phyloP scores from a whole-genome alignment of 306 rosid species.

The Comarum palustre region DNA sequence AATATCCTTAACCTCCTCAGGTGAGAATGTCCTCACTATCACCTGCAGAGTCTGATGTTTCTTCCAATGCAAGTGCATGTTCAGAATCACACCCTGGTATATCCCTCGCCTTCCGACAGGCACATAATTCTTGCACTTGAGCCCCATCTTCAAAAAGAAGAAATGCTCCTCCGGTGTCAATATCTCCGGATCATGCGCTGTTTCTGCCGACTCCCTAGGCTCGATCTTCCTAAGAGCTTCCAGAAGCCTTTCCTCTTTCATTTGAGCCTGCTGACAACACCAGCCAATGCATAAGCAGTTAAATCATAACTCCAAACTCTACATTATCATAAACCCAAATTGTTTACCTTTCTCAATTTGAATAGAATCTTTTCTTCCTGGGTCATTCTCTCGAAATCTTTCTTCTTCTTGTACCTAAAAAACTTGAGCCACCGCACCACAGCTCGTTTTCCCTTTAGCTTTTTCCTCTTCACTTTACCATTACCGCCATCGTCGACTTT shows the following conservation, averaged over 20 bases:
- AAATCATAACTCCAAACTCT: not conserved
- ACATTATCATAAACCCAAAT: not conserved
- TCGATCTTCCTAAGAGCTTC: slow-evolving; percentile 79
- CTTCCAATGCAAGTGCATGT: slow-evolving; percentile 99
- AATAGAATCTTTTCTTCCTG: slow-evolving; percentile 62
- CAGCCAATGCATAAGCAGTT: slow-evolving; percentile 13
- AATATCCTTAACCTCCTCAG: slow-evolving; percentile 89
- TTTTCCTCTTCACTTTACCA: slow-evolving; percentile 51
- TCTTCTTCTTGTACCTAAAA: slow-evolving; percentile 82
- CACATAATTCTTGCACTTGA: slow-evolving; percentile 82
- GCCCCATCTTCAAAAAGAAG: slow-evolving; percentile 90
- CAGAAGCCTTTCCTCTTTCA: slow-evolving; percentile 65
- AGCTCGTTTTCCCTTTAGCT: slow-evolving; percentile 81
- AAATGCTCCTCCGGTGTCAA: slow-evolving; percentile 95
- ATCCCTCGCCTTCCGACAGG: slow-evolving; percentile 96
- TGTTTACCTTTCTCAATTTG: slow-evolving; percentile 61
- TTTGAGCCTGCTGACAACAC: slow-evolving; percentile 56
- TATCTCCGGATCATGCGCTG: slow-evolving; percentile 92
- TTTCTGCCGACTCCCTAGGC: slow-evolving; percentile 67
- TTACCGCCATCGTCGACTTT: slow-evolving; percentile 16
- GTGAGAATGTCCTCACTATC: slow-evolving; percentile 77
- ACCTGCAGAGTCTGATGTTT: slow-evolving; percentile 91
- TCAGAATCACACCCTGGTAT: slow-evolving; percentile 90
- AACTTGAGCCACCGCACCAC: slow-evolving; percentile 87
- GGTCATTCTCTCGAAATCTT: slow-evolving; percentile 77